Percentiles rank a stretch among this genome's conserved stretches.
phyloP scores from a whole-genome alignment of 192 early-diverging fungal species.

The Dispira simplex region DNA sequence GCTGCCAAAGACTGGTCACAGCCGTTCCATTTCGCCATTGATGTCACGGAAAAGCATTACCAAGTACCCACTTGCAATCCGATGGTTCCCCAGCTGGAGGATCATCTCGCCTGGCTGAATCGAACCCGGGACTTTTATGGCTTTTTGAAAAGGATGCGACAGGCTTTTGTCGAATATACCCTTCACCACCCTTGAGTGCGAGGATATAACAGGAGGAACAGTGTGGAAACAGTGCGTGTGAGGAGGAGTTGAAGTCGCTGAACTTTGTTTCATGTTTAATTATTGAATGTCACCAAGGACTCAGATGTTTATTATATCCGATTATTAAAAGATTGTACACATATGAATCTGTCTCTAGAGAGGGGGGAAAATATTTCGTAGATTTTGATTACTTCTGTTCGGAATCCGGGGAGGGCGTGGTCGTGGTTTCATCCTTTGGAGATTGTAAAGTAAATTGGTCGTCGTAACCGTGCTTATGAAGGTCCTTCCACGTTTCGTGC shows the following conservation, averaged over 20 bases:
- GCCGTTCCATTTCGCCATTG: conserved; percentile 10
- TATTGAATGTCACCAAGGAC: too few species aligned
- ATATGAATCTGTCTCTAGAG: too few species aligned
- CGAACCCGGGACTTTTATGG: conserved; percentile 45
- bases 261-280: too few species aligned
- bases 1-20: conserved; percentile 24
- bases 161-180: conserved; percentile 29
- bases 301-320: too few species aligned
- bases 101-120: conserved; percentile 37
- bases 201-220: too few species aligned
- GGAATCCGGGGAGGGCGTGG: not conserved
- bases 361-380: too few species aligned
- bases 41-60: not conserved
- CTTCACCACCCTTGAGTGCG: too few species aligned
- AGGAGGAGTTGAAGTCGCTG: too few species aligned
- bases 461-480: conserved; percentile 39
- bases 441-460: conserved; percentile 12
- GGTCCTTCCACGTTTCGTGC: conserved; percentile 61
- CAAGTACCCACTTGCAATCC: conserved; percentile 37
- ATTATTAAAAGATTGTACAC: too few species aligned
- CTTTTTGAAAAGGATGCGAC: conserved; percentile 49
- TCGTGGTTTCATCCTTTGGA: not conserved
- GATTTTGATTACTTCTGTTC: too few species aligned
- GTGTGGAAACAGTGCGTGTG: too few species aligned
- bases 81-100: conserved; percentile 22